Base-by-base conservation (phyloP, 306 rosid genomes). In the Prunus salicina region DNA sequence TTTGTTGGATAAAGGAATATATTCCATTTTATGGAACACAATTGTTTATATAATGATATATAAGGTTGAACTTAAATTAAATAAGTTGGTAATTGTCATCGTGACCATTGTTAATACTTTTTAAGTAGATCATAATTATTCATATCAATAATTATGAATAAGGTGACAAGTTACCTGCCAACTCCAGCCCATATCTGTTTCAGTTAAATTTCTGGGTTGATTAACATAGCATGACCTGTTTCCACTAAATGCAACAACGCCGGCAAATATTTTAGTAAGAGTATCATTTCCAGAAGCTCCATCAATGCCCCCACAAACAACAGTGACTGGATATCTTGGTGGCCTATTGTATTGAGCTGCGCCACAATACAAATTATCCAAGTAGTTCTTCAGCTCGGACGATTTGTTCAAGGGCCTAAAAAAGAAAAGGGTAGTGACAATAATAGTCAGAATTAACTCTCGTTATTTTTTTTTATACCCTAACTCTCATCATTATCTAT, bases 341-440 rank as follows among this genome's bases (percentile, higher is more conserved):
- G 97, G 94, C 0, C 4, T 15, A 70, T 88, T 74, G 67, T 93
- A 91, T 30, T 93, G 97, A 15, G 97, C 97, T 9, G 93, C 89
- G 4, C 0, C 0, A 0, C 28, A 2, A 45, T 89, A 90, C 74
- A 74, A 53, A 0, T 0, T 0, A 4, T 14, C 73, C 77, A 91
- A 45, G 82, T 73, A 72, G 38, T 69, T 6, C 77, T 81, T 79
- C 67, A 94, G 83, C 69, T 87, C 86, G 6, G 13, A 75, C 55
- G 82, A 83, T 0, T 45, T 13, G 1, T 20, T 80, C 84, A 93
- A 79, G 34, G 86, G 88, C 2, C 98, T 91, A 71, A 28, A 38
- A 12, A 49, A 49, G 5, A 50, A 47, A 32, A 27, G 30, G 3
- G n/a, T 2, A 63, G 0, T 46, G 24, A 58, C 9, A 38, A 38